These are phyloP conservation scores for Myriangium duriaei DNA, from an alignment of 2,329 filamentous ascomycete genomes.

Conservation along the genomic window DNA sequence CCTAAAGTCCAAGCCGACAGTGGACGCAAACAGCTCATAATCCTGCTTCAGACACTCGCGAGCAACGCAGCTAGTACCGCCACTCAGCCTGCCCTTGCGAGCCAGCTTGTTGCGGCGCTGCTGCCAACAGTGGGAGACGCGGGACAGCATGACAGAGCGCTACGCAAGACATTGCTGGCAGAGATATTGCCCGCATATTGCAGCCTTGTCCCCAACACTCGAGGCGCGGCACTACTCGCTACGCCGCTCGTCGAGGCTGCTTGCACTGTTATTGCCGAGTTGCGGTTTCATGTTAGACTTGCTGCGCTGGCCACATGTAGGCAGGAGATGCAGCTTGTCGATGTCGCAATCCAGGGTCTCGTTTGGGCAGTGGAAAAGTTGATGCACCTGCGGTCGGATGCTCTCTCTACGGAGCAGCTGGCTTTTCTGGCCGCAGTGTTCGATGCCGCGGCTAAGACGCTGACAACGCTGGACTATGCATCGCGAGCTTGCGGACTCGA, in stretches of 20 bases:
- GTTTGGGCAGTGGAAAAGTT: neutral
- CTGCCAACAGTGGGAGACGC: neutral
- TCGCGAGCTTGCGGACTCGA: neutral
- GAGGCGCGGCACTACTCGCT: neutral
- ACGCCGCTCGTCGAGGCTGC: neutral
- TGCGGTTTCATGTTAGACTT: neutral
- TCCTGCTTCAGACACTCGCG: slow-evolving; percentile 45
- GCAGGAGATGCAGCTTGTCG: neutral
- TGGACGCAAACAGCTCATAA: slow-evolving; percentile 41
- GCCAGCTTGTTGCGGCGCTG: slow-evolving; percentile 27
- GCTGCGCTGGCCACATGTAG: neutral
- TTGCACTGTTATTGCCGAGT: neutral
- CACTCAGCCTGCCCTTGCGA: slow-evolving; percentile 45
- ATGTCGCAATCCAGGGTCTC: neutral
- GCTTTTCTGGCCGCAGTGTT: neutral
- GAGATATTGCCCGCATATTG: slow-evolving; percentile 7
- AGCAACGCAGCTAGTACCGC: slow-evolving; percentile 17
- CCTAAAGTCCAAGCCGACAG: slow-evolving; percentile 37
- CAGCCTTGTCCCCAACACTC: neutral
- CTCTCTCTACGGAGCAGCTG: neutral
- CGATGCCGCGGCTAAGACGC: neutral
- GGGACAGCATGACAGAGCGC: neutral
- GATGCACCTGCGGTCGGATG: neutral
- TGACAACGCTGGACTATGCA: neutral
- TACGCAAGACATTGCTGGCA: neutral